Percentiles rank a stretch among this genome's conserved stretches.
These are phyloP conservation scores for Rhododendron vialii DNA, from an alignment of 148 eudicot species.

Conservation along the genomic window DNA sequence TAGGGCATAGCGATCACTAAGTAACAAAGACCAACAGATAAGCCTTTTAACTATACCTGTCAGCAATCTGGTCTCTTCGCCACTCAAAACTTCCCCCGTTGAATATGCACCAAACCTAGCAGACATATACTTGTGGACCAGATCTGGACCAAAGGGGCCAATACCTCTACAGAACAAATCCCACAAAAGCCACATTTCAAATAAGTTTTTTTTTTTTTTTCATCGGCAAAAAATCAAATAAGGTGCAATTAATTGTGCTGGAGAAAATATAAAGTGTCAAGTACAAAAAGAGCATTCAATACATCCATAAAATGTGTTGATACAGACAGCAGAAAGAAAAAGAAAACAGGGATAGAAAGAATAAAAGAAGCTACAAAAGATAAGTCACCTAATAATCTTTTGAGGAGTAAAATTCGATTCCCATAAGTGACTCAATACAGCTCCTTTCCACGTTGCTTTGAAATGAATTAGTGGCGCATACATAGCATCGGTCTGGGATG, in stretches of 20 bases:
- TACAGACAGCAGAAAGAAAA: not conserved
- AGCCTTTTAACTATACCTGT: slow-evolving; percentile 41
- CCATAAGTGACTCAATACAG: slow-evolving; percentile 84
- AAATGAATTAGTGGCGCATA: slow-evolving; percentile 59
- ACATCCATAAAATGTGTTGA: not conserved
- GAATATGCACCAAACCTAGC: slow-evolving; percentile 82
- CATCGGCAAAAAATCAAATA: not conserved
- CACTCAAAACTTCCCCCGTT: slow-evolving; percentile 49
- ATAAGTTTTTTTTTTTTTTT: not conserved
- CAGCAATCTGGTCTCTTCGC: slow-evolving; percentile 65
- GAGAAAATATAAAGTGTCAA: not conserved
- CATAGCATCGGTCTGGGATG: slow-evolving; percentile 56
- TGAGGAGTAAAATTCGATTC: slow-evolving; percentile 96
- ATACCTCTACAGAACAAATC: slow-evolving; percentile 55
- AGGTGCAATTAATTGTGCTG: not conserved
- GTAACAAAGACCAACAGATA: not conserved
- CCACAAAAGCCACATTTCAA: not conserved
- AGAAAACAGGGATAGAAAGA: not conserved
- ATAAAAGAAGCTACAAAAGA: not conserved
- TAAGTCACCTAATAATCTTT: slow-evolving; percentile 65
- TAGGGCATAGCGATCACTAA: not conserved
- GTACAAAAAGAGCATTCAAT: not conserved
- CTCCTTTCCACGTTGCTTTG: slow-evolving; percentile 92
- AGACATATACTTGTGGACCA: slow-evolving; percentile 76
- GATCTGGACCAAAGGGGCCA: slow-evolving; percentile 91